Base-by-base conservation (phyloP, 2,329 filamentous ascomycete genomes). In the Teratosphaeriaceae sp. region DNA sequence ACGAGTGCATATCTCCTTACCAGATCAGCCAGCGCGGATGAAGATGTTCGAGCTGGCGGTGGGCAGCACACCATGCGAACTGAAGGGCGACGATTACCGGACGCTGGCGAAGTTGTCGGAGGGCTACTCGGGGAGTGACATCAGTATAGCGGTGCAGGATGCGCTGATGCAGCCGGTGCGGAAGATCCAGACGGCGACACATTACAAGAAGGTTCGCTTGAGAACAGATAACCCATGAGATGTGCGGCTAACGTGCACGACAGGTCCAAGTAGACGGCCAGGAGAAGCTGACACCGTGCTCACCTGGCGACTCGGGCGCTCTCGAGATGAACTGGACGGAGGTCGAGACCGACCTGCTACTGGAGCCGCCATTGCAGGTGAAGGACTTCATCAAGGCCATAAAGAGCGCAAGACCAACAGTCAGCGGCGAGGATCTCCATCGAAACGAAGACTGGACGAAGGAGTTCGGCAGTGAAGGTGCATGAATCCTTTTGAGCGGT, bases 151-250 rank as follows among this genome's bases (percentile, higher is more conserved):
- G 3, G 92, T 97, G 16, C 92, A 98, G 65, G 86, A 94, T 62
- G 92, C 92, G 1, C 72, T 98, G 29, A 98, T 98, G 92, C 88
- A 96, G 61, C 94, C 92, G 1, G 86, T 98, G 48, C 78, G 92
- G 49, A 94, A 96, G 68, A 97, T 98, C 54, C 84, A 97, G 65
- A 94, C 89, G 50, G 90, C 92, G 15, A 98, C 92, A 41, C 92
- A 98, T 70, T 98, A 97, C 69, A 96, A 96, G 66, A 83, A 85
- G 71, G 90, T 90, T 72, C 39, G 62, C n/a, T 20, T 9, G 9
- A 4, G 3, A 3, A 16, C 11, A 18, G 15, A 15, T 16, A 18
- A 34, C 29, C 19, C 13, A 35, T 24, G 12, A 21, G 4, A 3
- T 3, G 11, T 12, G 13, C 22, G 27, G 24, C 29, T 38, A 33